phyloP scores from a whole-genome alignment of 768 basidiomycete species.

The Rhizopogon roseolus region DNA sequence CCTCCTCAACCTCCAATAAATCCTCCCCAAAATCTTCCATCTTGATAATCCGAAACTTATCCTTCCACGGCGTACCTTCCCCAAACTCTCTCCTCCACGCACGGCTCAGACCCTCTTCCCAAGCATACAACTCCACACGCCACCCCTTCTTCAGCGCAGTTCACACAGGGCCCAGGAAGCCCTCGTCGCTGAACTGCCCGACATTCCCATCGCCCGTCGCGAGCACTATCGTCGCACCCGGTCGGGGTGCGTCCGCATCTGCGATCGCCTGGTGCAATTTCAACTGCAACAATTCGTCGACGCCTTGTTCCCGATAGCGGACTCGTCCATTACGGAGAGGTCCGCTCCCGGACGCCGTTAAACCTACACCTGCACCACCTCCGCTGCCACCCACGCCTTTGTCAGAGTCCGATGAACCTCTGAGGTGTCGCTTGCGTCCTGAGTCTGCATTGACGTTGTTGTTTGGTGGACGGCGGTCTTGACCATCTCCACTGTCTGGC shows the following conservation, averaged over 20 bases:
- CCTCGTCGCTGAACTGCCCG: constrained; percentile 89
- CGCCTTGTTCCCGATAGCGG: constrained; percentile 85
- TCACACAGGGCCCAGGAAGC: constrained; percentile 84
- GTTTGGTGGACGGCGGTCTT: constrained; percentile 38
- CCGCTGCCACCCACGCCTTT: constrained; percentile 23
- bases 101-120: constrained; percentile 78
- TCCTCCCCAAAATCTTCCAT: constrained; percentile 66
- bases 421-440: constrained; percentile 13
- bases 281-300: constrained; percentile 91
- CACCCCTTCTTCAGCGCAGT: constrained; percentile 87
- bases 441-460: constrained; percentile 9
- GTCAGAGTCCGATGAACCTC: constrained; percentile 13
- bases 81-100: constrained; percentile 77
- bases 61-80: constrained; percentile 36
- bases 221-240: constrained; percentile 76
- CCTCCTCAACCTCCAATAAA: constrained; percentile 42
- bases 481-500: constrained; percentile 60
- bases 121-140: constrained; percentile 93
- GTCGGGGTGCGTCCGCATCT: constrained; percentile 58
- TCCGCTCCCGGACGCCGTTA: constrained; percentile 10
- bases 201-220: constrained; percentile 94
- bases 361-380: constrained; percentile 10
- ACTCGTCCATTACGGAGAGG: constrained; percentile 29
- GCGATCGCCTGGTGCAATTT: constrained; percentile 87
- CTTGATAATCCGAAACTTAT: constrained; percentile 50